phyloP scores from a whole-genome alignment of 176 grass and related monocot genomes.

The Bonia amplexicaulis region DNA sequence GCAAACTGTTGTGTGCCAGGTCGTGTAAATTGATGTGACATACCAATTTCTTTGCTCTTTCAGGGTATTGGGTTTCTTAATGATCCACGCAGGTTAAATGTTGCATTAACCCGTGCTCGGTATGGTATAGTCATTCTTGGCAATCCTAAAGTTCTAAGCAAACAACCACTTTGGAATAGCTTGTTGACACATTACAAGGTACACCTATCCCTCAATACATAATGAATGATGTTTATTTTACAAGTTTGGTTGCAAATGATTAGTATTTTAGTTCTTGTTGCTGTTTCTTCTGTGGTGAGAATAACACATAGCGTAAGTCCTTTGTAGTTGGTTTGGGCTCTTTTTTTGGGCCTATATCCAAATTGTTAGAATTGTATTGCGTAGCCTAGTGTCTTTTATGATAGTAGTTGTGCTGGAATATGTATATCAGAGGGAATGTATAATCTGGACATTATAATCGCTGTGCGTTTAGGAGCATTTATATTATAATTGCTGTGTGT shows the following conservation, averaged over 20 bases:
- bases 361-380: neutral
- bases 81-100: conserved; percentile 99
- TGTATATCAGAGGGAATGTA: neutral
- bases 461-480: conserved; percentile 63
- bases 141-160: conserved; percentile 98
- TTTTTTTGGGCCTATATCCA: neutral
- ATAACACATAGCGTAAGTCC: neutral
- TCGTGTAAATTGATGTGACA: neutral
- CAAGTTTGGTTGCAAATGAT: neutral
- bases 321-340: neutral
- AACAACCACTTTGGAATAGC: conserved; percentile 98
- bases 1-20: neutral
- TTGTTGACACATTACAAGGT: conserved; percentile 99
- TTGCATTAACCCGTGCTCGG: conserved; percentile 90
- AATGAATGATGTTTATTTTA: neutral
- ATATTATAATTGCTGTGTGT: neutral
- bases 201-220: neutral
- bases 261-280: neutral
- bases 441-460: neutral
- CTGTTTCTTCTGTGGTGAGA: neutral
- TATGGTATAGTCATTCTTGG: conserved; percentile 99
- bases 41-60: conserved; percentile 13
- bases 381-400: neutral
- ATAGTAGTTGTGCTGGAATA: neutral
- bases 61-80: conserved; percentile 99